Conservation (phyloP, 1,284 basidiomycete genomes). For the Ustanciosporium gigantosporum region DNA sequence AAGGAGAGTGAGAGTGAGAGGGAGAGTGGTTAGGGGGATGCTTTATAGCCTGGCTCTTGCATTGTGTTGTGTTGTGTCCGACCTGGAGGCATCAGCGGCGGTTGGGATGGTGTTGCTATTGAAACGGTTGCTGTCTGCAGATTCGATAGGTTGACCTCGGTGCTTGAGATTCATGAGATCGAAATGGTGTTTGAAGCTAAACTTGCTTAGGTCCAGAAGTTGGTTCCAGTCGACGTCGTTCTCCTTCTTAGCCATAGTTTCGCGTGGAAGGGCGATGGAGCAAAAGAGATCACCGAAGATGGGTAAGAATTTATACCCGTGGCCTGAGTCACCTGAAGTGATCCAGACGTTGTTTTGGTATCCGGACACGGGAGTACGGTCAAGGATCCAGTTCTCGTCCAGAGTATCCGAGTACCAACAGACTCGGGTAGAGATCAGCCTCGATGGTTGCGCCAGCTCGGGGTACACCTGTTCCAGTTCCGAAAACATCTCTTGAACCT, state of each 20-base stretch:
- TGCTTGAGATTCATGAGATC: neutral
- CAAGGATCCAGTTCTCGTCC: constrained; percentile 64
- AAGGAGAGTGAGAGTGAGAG: no score
- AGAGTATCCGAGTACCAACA: constrained; percentile 73
- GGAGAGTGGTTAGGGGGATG: no score
- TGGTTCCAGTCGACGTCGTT: no score
- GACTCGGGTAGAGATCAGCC: constrained; percentile 71
- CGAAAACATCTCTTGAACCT: constrained; percentile 66
- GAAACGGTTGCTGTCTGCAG: neutral
- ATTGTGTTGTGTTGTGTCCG: no score
- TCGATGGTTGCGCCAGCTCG: constrained; percentile 63
- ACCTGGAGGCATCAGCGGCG: no score
- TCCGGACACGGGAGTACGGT: constrained; percentile 61
- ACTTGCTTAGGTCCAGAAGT: neutral
- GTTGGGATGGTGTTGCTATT: no score
- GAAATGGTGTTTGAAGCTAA: neutral
- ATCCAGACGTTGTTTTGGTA: constrained; percentile 61
- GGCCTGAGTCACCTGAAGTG: constrained; percentile 63
- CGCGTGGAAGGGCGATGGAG: no score
- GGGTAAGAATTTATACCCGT: constrained; percentile 72
- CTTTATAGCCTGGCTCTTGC: no score
- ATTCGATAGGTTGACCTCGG: neutral
- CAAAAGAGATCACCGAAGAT: constrained; percentile 76
- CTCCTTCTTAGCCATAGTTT: no score
- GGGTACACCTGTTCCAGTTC: constrained; percentile 71